Conservation (phyloP, 129 eudicot genomes). For the Logfia minima region DNA sequence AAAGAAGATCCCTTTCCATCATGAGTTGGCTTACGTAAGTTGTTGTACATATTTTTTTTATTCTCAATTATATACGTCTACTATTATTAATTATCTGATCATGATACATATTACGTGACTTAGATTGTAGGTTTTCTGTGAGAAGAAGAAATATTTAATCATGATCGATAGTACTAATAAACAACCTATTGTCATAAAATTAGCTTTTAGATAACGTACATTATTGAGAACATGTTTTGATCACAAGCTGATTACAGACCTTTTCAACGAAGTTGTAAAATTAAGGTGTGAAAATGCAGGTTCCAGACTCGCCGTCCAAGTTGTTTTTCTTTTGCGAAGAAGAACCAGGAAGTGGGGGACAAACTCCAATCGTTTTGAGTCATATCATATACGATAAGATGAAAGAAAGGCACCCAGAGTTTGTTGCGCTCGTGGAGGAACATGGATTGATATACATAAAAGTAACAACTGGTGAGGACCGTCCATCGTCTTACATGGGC, state of each 20-base stretch:
- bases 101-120: no score
- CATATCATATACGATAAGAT: not conserved
- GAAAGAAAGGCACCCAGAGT: conserved; percentile 23
- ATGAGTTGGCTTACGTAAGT: conserved; percentile 24
- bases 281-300: not conserved
- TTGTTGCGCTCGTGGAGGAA: conserved; percentile 10
- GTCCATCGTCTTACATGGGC: not conserved
- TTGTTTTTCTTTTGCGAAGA: conserved; percentile 30
- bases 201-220: no score
- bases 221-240: no score
- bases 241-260: no score
- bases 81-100: no score
- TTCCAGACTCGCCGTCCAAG: conserved; percentile 14
- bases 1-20: conserved; percentile 14
- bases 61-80: no score
- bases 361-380: conserved; percentile 22
- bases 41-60: not conserved
- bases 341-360: conserved; percentile 29
- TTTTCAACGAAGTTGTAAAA: no score
- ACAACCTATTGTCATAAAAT: no score
- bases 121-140: no score
- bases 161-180: no score
- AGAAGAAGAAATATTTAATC: no score
- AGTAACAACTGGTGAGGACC: not conserved
- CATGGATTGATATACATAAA: conserved; percentile 16